These are phyloP conservation scores for Paramecium sexaurelia DNA, from an alignment of 73 alveolate genomes.

Conservation along the genomic window DNA sequence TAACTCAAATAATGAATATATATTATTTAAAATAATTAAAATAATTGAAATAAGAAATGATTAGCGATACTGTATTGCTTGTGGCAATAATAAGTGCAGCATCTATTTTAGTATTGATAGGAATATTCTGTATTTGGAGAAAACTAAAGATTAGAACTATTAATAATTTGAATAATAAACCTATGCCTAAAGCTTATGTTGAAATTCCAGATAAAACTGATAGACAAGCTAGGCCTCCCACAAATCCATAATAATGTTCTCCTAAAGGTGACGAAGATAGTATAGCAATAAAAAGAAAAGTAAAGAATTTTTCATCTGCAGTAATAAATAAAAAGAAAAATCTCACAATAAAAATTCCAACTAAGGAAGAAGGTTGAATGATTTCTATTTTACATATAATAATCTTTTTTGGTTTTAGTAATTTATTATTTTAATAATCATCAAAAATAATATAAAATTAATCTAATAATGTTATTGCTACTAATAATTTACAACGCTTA, in stretches of 20 bases:
- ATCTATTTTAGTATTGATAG: background rate
- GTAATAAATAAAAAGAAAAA: slow-evolving; percentile 32
- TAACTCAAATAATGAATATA: slow-evolving; percentile 3
- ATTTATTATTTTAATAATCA: background rate
- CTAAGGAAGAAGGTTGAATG: slow-evolving; percentile 19
- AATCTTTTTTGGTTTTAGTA: background rate
- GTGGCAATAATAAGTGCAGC: background rate
- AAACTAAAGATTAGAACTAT: background rate
- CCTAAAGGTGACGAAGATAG: slow-evolving; percentile 53
- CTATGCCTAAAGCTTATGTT: slow-evolving; percentile 54
- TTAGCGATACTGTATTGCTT: slow-evolving; percentile 11
- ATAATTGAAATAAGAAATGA: background rate
- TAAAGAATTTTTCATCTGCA: slow-evolving; percentile 48
- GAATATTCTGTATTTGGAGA: background rate
- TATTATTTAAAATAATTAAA: background rate
- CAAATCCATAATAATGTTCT: slow-evolving; percentile 43
- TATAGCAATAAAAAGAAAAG: slow-evolving; percentile 47
- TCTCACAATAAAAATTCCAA: slow-evolving; percentile 50
- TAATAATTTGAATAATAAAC: slow-evolving; percentile 22
- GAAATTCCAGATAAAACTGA: slow-evolving; percentile 60
- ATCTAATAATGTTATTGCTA: background rate
- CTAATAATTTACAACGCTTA: background rate
- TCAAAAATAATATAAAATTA: background rate
- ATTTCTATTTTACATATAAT: background rate
- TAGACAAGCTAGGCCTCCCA: slow-evolving; percentile 22